Conservation (phyloP, 805 yeast species). For the Saccharomycopsis sp. region DNA sequence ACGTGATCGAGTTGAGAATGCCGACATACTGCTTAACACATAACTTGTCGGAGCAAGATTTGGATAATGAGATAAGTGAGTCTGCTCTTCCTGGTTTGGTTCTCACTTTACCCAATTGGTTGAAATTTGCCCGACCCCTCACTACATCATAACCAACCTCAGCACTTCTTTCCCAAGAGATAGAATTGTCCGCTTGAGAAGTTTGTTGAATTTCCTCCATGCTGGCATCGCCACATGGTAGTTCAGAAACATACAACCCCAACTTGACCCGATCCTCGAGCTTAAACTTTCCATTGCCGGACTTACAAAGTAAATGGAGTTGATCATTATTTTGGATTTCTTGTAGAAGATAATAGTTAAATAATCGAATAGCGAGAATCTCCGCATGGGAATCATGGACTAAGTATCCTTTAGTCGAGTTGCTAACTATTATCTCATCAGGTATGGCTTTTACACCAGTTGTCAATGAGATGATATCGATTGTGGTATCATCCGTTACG, state of each 20-base stretch:
- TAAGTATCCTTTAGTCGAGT: slow-evolving; percentile 45
- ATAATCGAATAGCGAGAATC: slow-evolving; percentile 59
- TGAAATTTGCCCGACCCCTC: slow-evolving; percentile 62
- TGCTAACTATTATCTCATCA: slow-evolving; percentile 34
- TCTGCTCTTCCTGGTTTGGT: slow-evolving; percentile 92
- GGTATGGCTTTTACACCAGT: slow-evolving; percentile 86
- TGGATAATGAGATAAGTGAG: slow-evolving; percentile 62
- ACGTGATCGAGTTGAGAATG: slow-evolving; percentile 40
- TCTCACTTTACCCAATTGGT: slow-evolving; percentile 57
- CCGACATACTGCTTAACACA: slow-evolving; percentile 56
- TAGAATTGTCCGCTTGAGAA: neutral
- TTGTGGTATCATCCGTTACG: slow-evolving; percentile 8
- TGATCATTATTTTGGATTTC: slow-evolving; percentile 30
- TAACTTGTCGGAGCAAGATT: slow-evolving; percentile 86
- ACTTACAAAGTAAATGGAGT: neutral
- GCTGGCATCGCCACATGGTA: slow-evolving; percentile 91
- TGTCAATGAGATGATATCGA: slow-evolving; percentile 25
- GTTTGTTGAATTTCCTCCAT: slow-evolving; percentile 35
- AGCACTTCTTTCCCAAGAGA: neutral
- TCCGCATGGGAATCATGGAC: slow-evolving; percentile 94
- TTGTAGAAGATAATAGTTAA: slow-evolving; percentile 53
- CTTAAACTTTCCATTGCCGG: neutral
- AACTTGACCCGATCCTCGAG: slow-evolving; percentile 36
- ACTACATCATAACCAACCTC: slow-evolving; percentile 28
- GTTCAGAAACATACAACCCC: slow-evolving; percentile 61